phyloP scores from a whole-genome alignment of 2,329 filamentous ascomycete species.

The Aspergillus pseudotamarii region DNA sequence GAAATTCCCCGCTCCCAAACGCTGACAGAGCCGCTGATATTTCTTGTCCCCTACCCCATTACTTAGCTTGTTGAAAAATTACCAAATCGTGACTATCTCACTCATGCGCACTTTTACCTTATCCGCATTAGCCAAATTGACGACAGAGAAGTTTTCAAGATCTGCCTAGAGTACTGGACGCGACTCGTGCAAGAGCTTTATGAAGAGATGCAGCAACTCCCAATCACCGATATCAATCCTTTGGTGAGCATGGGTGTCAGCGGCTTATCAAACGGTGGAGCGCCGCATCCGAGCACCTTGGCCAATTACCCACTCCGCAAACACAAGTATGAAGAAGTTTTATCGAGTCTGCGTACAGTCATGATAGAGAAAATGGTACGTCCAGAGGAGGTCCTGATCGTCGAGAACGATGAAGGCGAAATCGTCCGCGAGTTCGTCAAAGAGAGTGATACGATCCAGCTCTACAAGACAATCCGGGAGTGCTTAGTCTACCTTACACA shows the following conservation, averaged over 20 bases:
- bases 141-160: constrained; percentile 99
- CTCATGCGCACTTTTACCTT: constrained; percentile 95
- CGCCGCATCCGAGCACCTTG: constrained; percentile 80
- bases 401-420: constrained; percentile 99
- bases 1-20: not conserved
- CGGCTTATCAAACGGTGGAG: constrained; percentile 75
- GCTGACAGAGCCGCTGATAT: constrained; percentile 5
- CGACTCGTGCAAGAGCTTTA: constrained; percentile 97
- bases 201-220: constrained; percentile 97
- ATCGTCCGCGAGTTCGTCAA: constrained; percentile 99
- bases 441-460: constrained; percentile 97
- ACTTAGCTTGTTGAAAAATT: constrained; percentile 86
- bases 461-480: constrained; percentile 98
- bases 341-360: constrained; percentile 90
- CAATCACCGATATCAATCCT: constrained; percentile 89
- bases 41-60: not conserved
- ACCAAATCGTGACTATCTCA: constrained; percentile 90
- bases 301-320: constrained; percentile 92
- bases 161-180: constrained; percentile 98
- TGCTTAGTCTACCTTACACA: constrained; percentile 97
- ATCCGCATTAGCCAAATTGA: constrained; percentile 99
- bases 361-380: constrained; percentile 99
- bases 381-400: constrained; percentile 95
- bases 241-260: constrained; percentile 75
- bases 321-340: constrained; percentile 94